Evolutionary conservation across 2,329 filamentous ascomycete genomes (phyloP).

Genomic region (Calonectria ilicicola): DNA sequence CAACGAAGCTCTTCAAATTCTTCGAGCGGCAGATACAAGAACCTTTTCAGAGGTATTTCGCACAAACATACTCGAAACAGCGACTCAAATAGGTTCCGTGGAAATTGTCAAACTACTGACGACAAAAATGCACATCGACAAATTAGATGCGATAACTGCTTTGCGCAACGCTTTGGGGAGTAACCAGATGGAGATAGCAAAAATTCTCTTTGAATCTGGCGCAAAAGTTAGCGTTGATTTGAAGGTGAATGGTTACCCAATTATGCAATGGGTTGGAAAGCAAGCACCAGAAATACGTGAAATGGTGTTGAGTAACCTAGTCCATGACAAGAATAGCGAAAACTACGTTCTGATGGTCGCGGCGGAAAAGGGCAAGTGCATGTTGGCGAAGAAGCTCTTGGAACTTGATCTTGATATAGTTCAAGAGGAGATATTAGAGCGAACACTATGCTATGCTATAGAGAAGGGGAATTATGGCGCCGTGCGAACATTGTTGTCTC

Average conservation of each 20-base stretch:
- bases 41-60: neutral
- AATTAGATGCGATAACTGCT: neutral
- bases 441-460: neutral
- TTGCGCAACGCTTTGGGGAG: neutral
- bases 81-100: neutral
- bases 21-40: neutral
- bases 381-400: neutral
- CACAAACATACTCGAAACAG: neutral
- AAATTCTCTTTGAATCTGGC: neutral
- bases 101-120: neutral
- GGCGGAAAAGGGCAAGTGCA: neutral
- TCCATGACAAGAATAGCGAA: neutral
- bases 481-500: neutral
- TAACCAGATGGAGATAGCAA: neutral
- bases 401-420: neutral
- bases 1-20: too few relatives aligned
- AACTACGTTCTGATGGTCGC: neutral
- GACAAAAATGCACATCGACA: neutral
- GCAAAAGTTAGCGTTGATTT: too few relatives aligned
- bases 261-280: neutral
- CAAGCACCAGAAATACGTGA: neutral
- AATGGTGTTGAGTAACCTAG: neutral
- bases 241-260: neutral
- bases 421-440: neutral
- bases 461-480: neutral